phyloP scores from a whole-genome alignment of 768 basidiomycete genomes.

The Collybia mongolica region DNA sequence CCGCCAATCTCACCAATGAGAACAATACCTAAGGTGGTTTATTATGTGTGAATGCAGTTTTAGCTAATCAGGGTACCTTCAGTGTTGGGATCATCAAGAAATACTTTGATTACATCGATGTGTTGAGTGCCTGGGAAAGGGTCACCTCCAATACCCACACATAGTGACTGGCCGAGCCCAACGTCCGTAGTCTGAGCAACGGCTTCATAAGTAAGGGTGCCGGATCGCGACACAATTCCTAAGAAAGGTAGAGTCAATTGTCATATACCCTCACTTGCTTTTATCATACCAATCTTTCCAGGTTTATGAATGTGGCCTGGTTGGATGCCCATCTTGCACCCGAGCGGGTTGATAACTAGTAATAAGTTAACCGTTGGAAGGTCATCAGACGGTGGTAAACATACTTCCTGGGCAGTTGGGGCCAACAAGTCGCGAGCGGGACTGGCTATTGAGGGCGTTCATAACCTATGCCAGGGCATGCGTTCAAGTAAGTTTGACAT shows the following conservation, averaged over 20 bases:
- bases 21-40: constrained; percentile 69
- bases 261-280: no score
- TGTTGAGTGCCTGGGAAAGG: constrained; percentile 97
- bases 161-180: constrained; percentile 94
- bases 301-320: constrained; percentile 97
- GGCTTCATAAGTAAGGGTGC: constrained; percentile 97
- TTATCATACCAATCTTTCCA: constrained; percentile 81
- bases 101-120: constrained; percentile 92
- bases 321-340: constrained; percentile 99
- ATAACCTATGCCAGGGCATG: constrained; percentile 62
- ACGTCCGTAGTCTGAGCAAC: constrained; percentile 96
- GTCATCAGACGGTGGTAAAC: not conserved
- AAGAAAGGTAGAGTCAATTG: not conserved
- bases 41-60: not conserved
- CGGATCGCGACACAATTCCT: constrained; percentile 95
- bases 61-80: constrained; percentile 53
- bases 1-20: constrained; percentile 99
- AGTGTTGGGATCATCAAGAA: constrained; percentile 92
- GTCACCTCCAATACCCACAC: constrained; percentile 97
- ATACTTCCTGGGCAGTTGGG: constrained; percentile 92
- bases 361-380: constrained; percentile 1
- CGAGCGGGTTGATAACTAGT: constrained; percentile 87
- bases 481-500: not conserved
- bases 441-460: constrained; percentile 93
- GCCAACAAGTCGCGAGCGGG: constrained; percentile 92